These are phyloP conservation scores for Lachnellula arida DNA, from an alignment of 2,329 filamentous ascomycete genomes.

Conservation along the genomic window DNA sequence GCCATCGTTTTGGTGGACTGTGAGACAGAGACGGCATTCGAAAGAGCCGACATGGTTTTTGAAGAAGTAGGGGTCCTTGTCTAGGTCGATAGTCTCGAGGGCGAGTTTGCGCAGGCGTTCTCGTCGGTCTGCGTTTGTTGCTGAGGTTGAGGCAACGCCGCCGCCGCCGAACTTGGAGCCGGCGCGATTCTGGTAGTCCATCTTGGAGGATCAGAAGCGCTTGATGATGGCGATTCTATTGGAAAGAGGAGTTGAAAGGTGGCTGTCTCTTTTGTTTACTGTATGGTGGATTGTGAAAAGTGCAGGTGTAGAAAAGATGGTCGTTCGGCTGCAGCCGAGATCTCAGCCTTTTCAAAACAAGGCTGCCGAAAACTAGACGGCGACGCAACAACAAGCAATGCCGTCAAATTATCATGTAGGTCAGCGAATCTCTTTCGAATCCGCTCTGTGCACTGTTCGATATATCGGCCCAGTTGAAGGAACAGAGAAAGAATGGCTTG, in stretches of 20 bases:
- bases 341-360: slow-evolving; percentile 19
- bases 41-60: slow-evolving; percentile 98
- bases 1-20: slow-evolving; percentile 97
- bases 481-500: slow-evolving; percentile 78
- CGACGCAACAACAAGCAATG: slow-evolving; percentile 14
- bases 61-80: slow-evolving; percentile 99
- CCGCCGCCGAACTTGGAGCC: slow-evolving; percentile 98
- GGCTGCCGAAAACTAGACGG: slow-evolving; percentile 10
- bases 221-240: not conserved
- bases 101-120: slow-evolving; percentile 97
- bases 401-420: slow-evolving; percentile 46
- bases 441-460: slow-evolving; percentile 75
- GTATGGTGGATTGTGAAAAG: not conserved
- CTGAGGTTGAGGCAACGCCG: slow-evolving; percentile 87
- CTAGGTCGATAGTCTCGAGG: slow-evolving; percentile 96
- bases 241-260: not conserved
- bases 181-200: slow-evolving; percentile 84
- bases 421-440: slow-evolving; percentile 75
- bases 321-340: slow-evolving; percentile 15
- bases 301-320: slow-evolving; percentile 7
- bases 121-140: slow-evolving; percentile 93
- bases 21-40: slow-evolving; percentile 94
- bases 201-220: slow-evolving; percentile 28
- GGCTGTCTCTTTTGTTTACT: not conserved
- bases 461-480: slow-evolving; percentile 74